Evolutionary conservation across 2,329 filamentous ascomycete species (phyloP), one percentile per base, ranked within the genome.

Genomic region (Ceratocystis destructans): DNA sequence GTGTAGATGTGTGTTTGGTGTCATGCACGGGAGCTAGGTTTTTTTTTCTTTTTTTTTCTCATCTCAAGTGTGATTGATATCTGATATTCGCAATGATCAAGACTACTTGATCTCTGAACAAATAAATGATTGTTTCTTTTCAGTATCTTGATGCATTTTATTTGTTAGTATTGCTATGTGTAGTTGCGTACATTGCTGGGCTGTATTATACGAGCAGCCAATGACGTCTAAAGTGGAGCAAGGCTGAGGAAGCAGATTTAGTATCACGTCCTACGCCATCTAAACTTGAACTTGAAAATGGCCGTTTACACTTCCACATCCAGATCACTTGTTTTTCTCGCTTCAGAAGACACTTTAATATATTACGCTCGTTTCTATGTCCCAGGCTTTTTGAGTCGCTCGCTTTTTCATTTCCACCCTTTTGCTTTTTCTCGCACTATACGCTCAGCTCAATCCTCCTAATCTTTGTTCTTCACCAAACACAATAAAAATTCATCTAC

Each of bases 201-300:
- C 8, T 25, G 20, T 10, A 15, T 12, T 25, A 22, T 17, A 8
- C 17, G n/a, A 28, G 61, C 10, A 31, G 17, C 8, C 46, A 25
- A 55, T 64, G 62, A 64, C 62, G 62, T 64, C 55, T 55, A 53
- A 55, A 55, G 62, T 64, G 62, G 62, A 37, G 62, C 62, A 59
- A 59, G 55, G 55, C 55, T 59, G 55, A 59, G 31, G 20, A 62
- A 25, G 8, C 44, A 37, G 17, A 5, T n/a, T 59, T 6, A 22
- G 59, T 10, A 62, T 62, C 44, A 20, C 44, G 15, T 31, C 15
- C 25, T 20, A 53, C 5, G 20, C 12, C 15, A 25, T 25, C 22
- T 10, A 53, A 53, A 53, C 48, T 28, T 53, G 10, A 53, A 15
- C 22, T 53, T 28, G 20, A 22, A 50, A 50, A 50, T 20, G 15